These are phyloP conservation scores for Chytriomyces hyalinus DNA, from an alignment of 192 early-diverging fungal genomes.

Conservation along the genomic window DNA sequence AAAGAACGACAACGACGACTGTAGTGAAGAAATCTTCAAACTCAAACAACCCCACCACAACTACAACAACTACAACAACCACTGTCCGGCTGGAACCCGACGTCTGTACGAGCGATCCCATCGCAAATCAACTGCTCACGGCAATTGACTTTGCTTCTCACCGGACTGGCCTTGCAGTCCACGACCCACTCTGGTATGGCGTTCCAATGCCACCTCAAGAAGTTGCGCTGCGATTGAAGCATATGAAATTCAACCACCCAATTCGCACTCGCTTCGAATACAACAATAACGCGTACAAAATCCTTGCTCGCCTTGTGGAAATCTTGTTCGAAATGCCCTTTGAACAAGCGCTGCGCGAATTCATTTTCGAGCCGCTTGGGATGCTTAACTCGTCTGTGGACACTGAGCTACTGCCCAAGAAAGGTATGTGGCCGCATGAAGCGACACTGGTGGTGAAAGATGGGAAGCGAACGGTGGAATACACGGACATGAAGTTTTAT, in stretches of 20 bases:
- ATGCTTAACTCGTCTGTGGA: slow-evolving; percentile 23
- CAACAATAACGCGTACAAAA: slow-evolving; percentile 24
- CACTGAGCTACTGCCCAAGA: not conserved
- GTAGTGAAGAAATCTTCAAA: too few species aligned
- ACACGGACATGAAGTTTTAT: slow-evolving; percentile 11
- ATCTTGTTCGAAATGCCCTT: slow-evolving; percentile 7
- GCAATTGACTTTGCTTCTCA: too few species aligned
- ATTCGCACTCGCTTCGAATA: slow-evolving; percentile 5
- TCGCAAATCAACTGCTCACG: too few species aligned
- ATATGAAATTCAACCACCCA: not conserved
- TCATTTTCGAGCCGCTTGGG: slow-evolving; percentile 31
- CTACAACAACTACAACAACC: too few species aligned
- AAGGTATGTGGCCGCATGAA: slow-evolving; percentile 12
- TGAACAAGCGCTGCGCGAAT: not conserved
- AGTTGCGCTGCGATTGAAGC: not conserved
- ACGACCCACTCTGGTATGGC: slow-evolving; percentile 21
- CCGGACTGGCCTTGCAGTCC: not conserved
- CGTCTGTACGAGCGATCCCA: too few species aligned
- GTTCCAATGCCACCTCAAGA: not conserved
- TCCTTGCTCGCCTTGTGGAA: slow-evolving; percentile 11
- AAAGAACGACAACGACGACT: too few species aligned
- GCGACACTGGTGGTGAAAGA: not conserved
- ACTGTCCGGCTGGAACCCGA: too few species aligned
- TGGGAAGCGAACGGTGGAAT: not conserved
- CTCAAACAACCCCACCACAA: too few species aligned